A percentile compares a stretch with the other conserved stretches of the same genome.
Evolutionary conservation across 495 filamentous ascomycete species (phyloP).

Genomic region (Aspergillus homomorphus): DNA sequence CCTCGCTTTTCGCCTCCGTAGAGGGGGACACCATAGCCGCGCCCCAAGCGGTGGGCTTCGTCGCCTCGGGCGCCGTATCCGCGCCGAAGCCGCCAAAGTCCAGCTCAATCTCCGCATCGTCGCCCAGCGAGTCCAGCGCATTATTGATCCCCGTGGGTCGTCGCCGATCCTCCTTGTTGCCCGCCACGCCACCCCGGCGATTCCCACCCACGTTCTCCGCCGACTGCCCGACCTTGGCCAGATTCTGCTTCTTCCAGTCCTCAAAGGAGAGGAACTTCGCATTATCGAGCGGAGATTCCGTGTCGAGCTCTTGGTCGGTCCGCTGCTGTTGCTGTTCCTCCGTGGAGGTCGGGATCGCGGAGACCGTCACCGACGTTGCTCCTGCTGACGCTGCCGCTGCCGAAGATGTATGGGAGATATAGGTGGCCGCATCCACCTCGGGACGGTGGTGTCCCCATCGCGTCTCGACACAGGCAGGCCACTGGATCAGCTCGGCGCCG

Average conservation of each 20-base stretch:
- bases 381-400: slow-evolving; percentile 8
- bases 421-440: neutral
- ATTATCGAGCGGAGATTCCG: slow-evolving; percentile 71
- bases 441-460: slow-evolving; percentile 12
- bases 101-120: slow-evolving; percentile 87
- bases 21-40: slow-evolving; percentile 25
- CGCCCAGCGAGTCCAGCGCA: slow-evolving; percentile 71
- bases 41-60: slow-evolving; percentile 37
- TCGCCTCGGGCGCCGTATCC: slow-evolving; percentile 31
- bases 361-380: slow-evolving; percentile 5
- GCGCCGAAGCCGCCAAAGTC: slow-evolving; percentile 73
- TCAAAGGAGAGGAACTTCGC: slow-evolving; percentile 94
- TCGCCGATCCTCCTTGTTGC: slow-evolving; percentile 40
- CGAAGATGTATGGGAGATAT: neutral
- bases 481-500: slow-evolving; percentile 18
- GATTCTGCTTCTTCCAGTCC: slow-evolving; percentile 95
- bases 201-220: slow-evolving; percentile 62
- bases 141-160: slow-evolving; percentile 58
- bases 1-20: slow-evolving; percentile 30
- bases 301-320: slow-evolving; percentile 48
- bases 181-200: slow-evolving; percentile 27
- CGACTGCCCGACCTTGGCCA: slow-evolving; percentile 82
- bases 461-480: slow-evolving; percentile 23
- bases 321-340: slow-evolving; percentile 6
- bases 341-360: slow-evolving; percentile 8